These are phyloP conservation scores for Candida chilensis DNA, from an alignment of 805 yeast genomes.

Conservation along the genomic window DNA sequence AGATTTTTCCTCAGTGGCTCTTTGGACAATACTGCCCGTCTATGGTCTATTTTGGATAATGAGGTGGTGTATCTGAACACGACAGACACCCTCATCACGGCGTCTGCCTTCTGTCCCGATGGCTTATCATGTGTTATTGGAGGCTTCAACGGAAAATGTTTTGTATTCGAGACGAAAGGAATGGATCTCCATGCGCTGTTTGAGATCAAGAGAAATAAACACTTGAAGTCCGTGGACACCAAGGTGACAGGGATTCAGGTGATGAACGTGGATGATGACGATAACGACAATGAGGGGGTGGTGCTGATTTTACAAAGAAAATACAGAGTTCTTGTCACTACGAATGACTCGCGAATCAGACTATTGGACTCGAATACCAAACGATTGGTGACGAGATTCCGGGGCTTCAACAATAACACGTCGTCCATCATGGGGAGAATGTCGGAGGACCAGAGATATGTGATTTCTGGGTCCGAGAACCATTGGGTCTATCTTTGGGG, in stretches of 20 bases:
- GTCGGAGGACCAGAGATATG: slow-evolving; percentile 45
- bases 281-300: background rate
- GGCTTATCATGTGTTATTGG: slow-evolving; percentile 60
- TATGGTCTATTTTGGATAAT: slow-evolving; percentile 82
- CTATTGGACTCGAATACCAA: slow-evolving; percentile 47
- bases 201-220: slow-evolving; percentile 15
- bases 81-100: slow-evolving; percentile 62
- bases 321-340: slow-evolving; percentile 43
- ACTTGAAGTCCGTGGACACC: slow-evolving; percentile 9
- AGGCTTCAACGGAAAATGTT: slow-evolving; percentile 66
- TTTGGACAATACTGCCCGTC: slow-evolving; percentile 59
- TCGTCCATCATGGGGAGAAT: slow-evolving; percentile 64
- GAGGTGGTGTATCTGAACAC: slow-evolving; percentile 52
- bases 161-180: slow-evolving; percentile 54
- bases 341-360: slow-evolving; percentile 77
- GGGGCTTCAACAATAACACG: slow-evolving; percentile 63
- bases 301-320: too few relatives aligned
- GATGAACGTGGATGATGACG: slow-evolving; percentile 13
- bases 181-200: slow-evolving; percentile 29
- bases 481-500: slow-evolving; percentile 82
- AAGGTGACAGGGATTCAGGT: slow-evolving; percentile 73
- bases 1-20: slow-evolving; percentile 80
- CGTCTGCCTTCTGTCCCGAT: slow-evolving; percentile 62
- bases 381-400: slow-evolving; percentile 55
- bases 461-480: slow-evolving; percentile 81